Base-by-base conservation (phyloP, 106 monocot genomes). In the Dioscorea alata region DNA sequence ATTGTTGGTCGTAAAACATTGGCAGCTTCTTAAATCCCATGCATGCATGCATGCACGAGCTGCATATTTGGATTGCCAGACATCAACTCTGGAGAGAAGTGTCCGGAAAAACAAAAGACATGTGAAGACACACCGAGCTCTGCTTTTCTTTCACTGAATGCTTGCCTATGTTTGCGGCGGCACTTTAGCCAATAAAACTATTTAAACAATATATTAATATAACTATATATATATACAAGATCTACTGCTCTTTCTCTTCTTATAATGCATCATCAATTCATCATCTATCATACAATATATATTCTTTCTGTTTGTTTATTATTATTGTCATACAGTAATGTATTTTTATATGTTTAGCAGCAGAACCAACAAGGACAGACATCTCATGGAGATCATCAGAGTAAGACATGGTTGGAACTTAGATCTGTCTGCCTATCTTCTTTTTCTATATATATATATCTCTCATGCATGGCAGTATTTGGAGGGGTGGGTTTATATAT, bases 121-220 rank as follows among this genome's bases (percentile, higher is more conserved):
- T 54, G 54, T 19, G 19, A 19, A 54, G 54, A 54, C 15, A 15
- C 13, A 15, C 15, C 3, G 54, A 54, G 13, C 54, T 19, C 15
- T 54, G 54, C 15, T 19, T 54, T 19, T 3, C 13, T 18, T 15
- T 60, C 54, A 17, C 49, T 56, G 57, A 69, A 6, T 69, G 68
- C 42, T 42, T 42, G 42, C 68, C 68, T 69, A 57, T 57, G 54
- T 31, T 57, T 33, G 56, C 56, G 68, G 66, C 66, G 66, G 66
- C 66, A 23, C 66, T 66, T 66, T 66, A 50, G 66, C 66, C 66
- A 50, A 66, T 13, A 66, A 16, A 19, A 56, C n/a, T 28, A 28
- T 28, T 28, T 3, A 28, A 3, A 28, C 28, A 28, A 1, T 28
- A 28, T 28, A 28, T 28, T 28, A 28, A 28, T 28, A 28, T 28